These are phyloP conservation scores for Gossypium rotundifolium DNA, from an alignment of 345 rosid genomes.

Conservation along the genomic window DNA sequence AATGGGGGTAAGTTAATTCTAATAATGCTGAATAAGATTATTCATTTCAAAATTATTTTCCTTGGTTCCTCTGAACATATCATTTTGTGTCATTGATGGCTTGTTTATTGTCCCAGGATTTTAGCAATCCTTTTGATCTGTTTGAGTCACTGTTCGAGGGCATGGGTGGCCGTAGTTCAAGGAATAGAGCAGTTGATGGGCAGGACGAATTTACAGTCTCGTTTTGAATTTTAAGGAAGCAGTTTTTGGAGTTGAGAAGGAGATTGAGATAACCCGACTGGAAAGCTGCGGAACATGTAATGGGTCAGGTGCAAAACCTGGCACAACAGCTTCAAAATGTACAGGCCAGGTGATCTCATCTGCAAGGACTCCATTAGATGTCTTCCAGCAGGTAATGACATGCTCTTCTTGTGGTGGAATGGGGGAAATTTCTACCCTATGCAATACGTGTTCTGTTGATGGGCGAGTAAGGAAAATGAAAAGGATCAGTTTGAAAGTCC, in stretches of 20 bases:
- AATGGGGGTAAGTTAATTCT: slow-evolving; percentile 70
- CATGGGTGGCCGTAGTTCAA: slow-evolving; percentile 75
- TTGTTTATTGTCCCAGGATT: slow-evolving; percentile 50
- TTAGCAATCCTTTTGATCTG: slow-evolving; percentile 91
- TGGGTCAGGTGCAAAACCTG: slow-evolving; percentile 89
- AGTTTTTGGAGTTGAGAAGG: slow-evolving; percentile 86
- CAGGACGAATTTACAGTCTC: slow-evolving; percentile 85
- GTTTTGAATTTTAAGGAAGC: slow-evolving; percentile 85
- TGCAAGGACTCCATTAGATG: slow-evolving; percentile 88
- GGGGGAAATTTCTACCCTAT: slow-evolving; percentile 73
- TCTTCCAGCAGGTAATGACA: slow-evolving; percentile 96
- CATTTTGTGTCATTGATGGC: neutral
- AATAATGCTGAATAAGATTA: neutral
- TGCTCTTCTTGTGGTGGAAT: slow-evolving; percentile 80
- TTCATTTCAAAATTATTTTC: neutral
- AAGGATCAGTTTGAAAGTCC: slow-evolving; percentile 87
- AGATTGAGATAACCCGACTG: slow-evolving; percentile 83
- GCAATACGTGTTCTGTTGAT: slow-evolving; percentile 79
- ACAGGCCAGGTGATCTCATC: slow-evolving; percentile 87
- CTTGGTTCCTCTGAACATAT: neutral
- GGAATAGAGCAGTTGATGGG: slow-evolving; percentile 77
- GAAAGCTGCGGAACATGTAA: slow-evolving; percentile 82
- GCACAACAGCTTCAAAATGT: slow-evolving; percentile 76
- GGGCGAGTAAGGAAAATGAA: slow-evolving; percentile 86
- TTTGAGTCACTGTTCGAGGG: slow-evolving; percentile 86